Percentiles rank a stretch among this genome's conserved stretches.
Evolutionary conservation across 192 early-diverging fungal genomes (phyloP).

Genomic region (Backusella australiensis): DNA sequence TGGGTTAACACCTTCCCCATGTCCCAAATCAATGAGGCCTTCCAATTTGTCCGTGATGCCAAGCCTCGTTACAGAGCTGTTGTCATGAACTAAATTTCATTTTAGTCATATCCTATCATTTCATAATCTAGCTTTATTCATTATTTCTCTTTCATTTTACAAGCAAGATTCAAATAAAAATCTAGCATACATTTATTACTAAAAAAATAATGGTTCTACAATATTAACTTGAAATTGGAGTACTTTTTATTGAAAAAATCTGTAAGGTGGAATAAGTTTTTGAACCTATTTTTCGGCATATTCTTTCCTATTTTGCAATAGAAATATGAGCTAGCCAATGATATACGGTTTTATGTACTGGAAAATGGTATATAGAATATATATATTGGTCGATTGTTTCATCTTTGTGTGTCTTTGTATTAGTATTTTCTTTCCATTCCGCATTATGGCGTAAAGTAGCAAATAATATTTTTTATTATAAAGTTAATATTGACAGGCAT

Average conservation of each 20-base stretch:
- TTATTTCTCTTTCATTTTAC: neutral
- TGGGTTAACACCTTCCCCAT: slow-evolving; percentile 67
- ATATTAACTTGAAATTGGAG: too few relatives aligned
- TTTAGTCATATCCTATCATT: neutral
- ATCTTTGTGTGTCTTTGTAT: too few relatives aligned
- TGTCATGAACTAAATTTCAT: slow-evolving; percentile 51
- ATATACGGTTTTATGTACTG: too few relatives aligned
- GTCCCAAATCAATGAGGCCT: slow-evolving; percentile 59
- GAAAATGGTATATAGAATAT: too few relatives aligned
- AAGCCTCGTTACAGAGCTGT: slow-evolving; percentile 73
- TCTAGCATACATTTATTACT: neutral
- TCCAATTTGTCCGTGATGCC: slow-evolving; percentile 56
- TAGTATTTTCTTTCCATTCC: neutral
- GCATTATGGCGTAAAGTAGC: neutral
- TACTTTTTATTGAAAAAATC: too few relatives aligned
- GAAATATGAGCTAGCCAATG: too few relatives aligned
- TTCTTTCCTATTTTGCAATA: too few relatives aligned
- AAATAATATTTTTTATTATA: neutral
- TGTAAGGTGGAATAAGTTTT: too few relatives aligned
- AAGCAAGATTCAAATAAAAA: neutral
- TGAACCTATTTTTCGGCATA: too few relatives aligned
- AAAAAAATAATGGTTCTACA: too few relatives aligned
- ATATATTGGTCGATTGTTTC: too few relatives aligned
- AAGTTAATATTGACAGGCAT: too few relatives aligned
- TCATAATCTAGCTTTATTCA: neutral